Evolutionary conservation across 768 basidiomycete genomes (phyloP).

Genomic region (Boletus pseudo-olivaceus): DNA sequence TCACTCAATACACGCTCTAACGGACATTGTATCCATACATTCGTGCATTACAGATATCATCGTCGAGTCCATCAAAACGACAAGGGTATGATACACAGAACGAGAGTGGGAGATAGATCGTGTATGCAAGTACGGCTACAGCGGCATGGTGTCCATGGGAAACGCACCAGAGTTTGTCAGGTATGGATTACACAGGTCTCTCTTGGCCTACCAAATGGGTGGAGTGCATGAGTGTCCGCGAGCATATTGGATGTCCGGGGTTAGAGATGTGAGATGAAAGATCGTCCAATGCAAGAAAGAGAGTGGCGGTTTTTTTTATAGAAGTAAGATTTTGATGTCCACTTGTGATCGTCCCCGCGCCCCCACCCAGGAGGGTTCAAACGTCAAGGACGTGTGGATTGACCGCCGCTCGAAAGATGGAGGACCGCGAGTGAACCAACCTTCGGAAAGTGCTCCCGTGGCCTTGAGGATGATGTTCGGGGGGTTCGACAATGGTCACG

Average conservation of each 20-base stretch:
- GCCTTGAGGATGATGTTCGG: slow-evolving; percentile 21
- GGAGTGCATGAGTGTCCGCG: slow-evolving; percentile 20
- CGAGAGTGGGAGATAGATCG: slow-evolving; percentile 30
- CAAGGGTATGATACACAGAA: slow-evolving; percentile 30
- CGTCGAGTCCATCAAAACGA: slow-evolving; percentile 23
- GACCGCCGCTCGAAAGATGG: slow-evolving; percentile 36
- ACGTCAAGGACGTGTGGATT: slow-evolving; percentile 28
- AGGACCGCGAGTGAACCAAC: slow-evolving; percentile 44
- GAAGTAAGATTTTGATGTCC: slow-evolving; percentile 23
- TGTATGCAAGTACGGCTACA: slow-evolving; percentile 25
- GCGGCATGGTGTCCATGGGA: slow-evolving; percentile 22
- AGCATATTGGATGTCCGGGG: slow-evolving; percentile 13
- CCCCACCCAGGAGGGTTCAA: slow-evolving; percentile 10
- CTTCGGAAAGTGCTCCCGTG: slow-evolving; percentile 38
- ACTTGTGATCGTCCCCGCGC: slow-evolving; percentile 11
- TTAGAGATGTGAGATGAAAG: slow-evolving; percentile 30
- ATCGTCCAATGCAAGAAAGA: slow-evolving; percentile 19
- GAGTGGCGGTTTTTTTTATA: slow-evolving; percentile 19
- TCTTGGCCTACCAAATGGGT: slow-evolving; percentile 1
- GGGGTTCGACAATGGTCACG: slow-evolving; percentile 27
- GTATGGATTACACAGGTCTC: slow-evolving; percentile 4
- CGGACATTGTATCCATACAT: slow-evolving; percentile 1
- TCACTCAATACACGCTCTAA: background rate
- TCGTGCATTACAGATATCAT: slow-evolving; percentile 11
- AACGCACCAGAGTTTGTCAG: slow-evolving; percentile 15